Percentiles rank a stretch among this genome's conserved stretches.
Evolutionary conservation across 2,329 filamentous ascomycete genomes (phyloP).

Genomic region (Didymellaceae sp.): DNA sequence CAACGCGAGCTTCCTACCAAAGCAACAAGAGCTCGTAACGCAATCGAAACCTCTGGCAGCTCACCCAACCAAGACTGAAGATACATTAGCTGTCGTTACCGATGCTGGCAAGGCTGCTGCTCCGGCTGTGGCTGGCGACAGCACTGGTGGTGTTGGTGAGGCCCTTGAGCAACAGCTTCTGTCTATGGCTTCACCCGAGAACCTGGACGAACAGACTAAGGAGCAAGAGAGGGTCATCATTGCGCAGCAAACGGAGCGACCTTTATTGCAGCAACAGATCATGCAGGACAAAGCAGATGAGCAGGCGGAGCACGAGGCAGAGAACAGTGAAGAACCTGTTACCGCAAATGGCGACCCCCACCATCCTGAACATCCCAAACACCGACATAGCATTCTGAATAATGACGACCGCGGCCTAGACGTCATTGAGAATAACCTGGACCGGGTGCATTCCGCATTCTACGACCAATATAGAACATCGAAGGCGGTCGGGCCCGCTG

Average conservation of each 20-base stretch:
- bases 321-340: conserved; percentile 55
- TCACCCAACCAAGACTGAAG: conserved; percentile 26
- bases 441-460: conserved; percentile 77
- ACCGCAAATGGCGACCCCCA: conserved; percentile 50
- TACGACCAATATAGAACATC: conserved; percentile 79
- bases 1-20: conserved; percentile 95
- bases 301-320: conserved; percentile 54
- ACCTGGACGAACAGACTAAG: conserved; percentile 77
- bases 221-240: conserved; percentile 88
- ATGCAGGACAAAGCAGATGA: conserved; percentile 86
- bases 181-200: conserved; percentile 75
- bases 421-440: conserved; percentile 77
- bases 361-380: conserved; percentile 47
- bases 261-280: conserved; percentile 90
- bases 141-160: conserved; percentile 56
- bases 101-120: conserved; percentile 33
- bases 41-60: conserved; percentile 30
- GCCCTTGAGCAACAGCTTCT: conserved; percentile 77
- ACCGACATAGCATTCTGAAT: conserved; percentile 78
- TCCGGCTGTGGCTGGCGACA: conserved; percentile 22
- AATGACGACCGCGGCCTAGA: conserved; percentile 87
- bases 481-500: conserved; percentile 50
- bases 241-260: conserved; percentile 87
- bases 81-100: conserved; percentile 26
- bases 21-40: conserved; percentile 58